A percentile compares a stretch with the other conserved stretches of the same genome.
Evolutionary conservation across 2,329 filamentous ascomycete species (phyloP).

Genomic region (Dactylellina parvicollis): DNA sequence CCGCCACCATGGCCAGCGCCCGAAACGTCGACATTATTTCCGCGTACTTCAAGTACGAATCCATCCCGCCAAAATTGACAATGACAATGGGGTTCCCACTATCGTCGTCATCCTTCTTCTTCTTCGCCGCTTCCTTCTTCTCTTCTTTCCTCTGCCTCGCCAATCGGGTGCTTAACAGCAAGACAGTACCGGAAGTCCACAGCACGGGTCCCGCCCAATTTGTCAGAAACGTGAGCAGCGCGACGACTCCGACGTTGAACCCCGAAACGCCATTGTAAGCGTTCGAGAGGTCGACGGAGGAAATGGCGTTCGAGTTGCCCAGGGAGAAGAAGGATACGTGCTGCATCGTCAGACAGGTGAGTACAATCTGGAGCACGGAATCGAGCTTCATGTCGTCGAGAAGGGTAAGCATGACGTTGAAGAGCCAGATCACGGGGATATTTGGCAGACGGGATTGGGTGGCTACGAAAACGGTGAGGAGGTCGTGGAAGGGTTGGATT

Average conservation of each 20-base stretch:
- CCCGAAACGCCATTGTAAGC: slow-evolving; percentile 90
- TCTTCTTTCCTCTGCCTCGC: slow-evolving; percentile 43
- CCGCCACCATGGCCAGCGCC: slow-evolving; percentile 71
- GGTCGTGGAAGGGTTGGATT: slow-evolving; percentile 68
- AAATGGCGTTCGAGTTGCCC: slow-evolving; percentile 92
- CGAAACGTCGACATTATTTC: slow-evolving; percentile 75
- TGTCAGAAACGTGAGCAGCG: slow-evolving; percentile 80
- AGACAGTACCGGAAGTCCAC: slow-evolving; percentile 76
- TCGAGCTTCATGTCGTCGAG: slow-evolving; percentile 62
- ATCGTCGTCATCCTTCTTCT: neutral
- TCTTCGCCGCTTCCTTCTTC: neutral
- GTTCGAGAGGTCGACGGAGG: slow-evolving; percentile 90
- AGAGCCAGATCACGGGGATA: slow-evolving; percentile 82
- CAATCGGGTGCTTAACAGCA: slow-evolving; percentile 64
- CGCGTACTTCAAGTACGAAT: slow-evolving; percentile 40
- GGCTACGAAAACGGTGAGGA: slow-evolving; percentile 80
- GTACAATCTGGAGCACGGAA: slow-evolving; percentile 65
- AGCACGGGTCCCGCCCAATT: slow-evolving; percentile 94
- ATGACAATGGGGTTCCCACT: too few species aligned
- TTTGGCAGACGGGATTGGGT: slow-evolving; percentile 89
- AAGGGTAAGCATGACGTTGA: slow-evolving; percentile 71
- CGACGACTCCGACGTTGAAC: slow-evolving; percentile 84
- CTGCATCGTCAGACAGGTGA: slow-evolving; percentile 78
- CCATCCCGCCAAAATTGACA: neutral
- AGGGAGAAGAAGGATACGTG: slow-evolving; percentile 87